phyloP scores from a whole-genome alignment of 805 yeast species.

The Ogataea ganodermae region DNA sequence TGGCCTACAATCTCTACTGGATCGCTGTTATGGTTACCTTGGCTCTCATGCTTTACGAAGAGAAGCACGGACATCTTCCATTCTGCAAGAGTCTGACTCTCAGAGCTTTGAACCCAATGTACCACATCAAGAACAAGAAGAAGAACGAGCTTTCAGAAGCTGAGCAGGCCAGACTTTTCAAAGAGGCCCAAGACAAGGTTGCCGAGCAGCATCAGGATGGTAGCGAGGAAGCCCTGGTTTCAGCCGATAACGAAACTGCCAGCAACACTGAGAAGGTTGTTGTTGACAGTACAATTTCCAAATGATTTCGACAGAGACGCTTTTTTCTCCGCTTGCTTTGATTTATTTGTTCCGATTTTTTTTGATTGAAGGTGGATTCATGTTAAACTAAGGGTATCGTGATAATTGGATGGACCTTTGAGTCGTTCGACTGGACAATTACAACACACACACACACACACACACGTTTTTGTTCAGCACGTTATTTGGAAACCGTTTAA shows the following conservation, averaged over 20 bases:
- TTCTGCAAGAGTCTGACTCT: conserved; percentile 52
- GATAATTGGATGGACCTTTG: neutral
- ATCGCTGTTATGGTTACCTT: conserved; percentile 57
- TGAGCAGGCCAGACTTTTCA: conserved; percentile 57
- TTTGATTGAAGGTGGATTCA: neutral
- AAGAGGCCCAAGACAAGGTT: conserved; percentile 37
- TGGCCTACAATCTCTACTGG: conserved; percentile 92
- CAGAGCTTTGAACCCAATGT: conserved; percentile 67
- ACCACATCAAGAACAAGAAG: conserved; percentile 68
- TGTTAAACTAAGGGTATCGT: neutral
- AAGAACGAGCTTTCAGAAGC: conserved; percentile 53
- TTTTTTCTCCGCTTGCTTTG: neutral
- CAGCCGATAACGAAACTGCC: neutral
- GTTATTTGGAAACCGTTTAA: too few relatives aligned
- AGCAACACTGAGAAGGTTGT: conserved; percentile 9
- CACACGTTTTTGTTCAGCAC: conserved; percentile 18
- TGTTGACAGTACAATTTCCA: conserved; percentile 2
- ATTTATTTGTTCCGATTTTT: neutral
- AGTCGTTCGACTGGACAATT: neutral
- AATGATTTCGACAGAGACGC: conserved; percentile 1
- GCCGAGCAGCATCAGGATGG: conserved; percentile 21
- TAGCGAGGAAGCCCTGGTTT: neutral
- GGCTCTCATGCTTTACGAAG: conserved; percentile 73
- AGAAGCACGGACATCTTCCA: conserved; percentile 80
- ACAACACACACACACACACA: conserved; percentile 9